phyloP scores from a whole-genome alignment of 2,329 filamentous ascomycete genomes.

The Colletotrichum sojae region DNA sequence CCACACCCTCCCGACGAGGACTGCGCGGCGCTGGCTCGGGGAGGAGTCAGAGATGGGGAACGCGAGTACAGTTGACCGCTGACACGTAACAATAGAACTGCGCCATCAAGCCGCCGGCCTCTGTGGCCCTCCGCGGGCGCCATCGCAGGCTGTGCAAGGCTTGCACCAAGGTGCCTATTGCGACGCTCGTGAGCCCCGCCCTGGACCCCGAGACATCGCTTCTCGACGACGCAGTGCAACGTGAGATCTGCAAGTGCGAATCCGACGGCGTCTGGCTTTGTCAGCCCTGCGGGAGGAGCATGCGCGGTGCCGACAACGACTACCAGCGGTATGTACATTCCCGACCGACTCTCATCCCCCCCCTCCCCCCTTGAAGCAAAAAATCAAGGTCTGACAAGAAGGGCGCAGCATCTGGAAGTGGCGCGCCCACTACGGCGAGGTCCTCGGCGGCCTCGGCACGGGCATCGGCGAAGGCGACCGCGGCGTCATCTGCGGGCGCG shows the following conservation, averaged over 20 bases:
- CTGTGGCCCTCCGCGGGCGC: slow-evolving; percentile 76
- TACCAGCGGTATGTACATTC: slow-evolving; percentile 67
- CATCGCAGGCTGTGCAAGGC: slow-evolving; percentile 85
- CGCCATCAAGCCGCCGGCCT: slow-evolving; percentile 84
- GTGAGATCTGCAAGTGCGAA: slow-evolving; percentile 66
- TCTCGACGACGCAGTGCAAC: slow-evolving; percentile 69
- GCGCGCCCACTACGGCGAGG: slow-evolving; percentile 87
- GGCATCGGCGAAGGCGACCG: slow-evolving; percentile 91
- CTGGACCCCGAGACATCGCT: slow-evolving; percentile 62
- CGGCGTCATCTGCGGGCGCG: slow-evolving; percentile 90
- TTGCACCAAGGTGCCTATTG: slow-evolving; percentile 81
- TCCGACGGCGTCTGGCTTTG: slow-evolving; percentile 84
- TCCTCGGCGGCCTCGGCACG: slow-evolving; percentile 84
- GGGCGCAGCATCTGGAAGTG: slow-evolving; percentile 82
- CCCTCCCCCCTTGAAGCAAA: no score
- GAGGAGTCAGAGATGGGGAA: slow-evolving; percentile 12
- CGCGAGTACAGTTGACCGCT: slow-evolving; percentile 29
- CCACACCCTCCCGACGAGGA: neutral
- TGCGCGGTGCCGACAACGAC: slow-evolving; percentile 72
- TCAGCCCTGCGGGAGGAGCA: slow-evolving; percentile 82
- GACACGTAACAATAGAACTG: slow-evolving; percentile 77
- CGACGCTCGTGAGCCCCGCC: slow-evolving; percentile 62
- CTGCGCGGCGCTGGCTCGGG: slow-evolving; percentile 24
- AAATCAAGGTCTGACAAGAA: neutral
- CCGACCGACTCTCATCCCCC: neutral